phyloP scores from a whole-genome alignment of 2,329 filamentous ascomycete genomes.

The Calonectria hawksworthii region DNA sequence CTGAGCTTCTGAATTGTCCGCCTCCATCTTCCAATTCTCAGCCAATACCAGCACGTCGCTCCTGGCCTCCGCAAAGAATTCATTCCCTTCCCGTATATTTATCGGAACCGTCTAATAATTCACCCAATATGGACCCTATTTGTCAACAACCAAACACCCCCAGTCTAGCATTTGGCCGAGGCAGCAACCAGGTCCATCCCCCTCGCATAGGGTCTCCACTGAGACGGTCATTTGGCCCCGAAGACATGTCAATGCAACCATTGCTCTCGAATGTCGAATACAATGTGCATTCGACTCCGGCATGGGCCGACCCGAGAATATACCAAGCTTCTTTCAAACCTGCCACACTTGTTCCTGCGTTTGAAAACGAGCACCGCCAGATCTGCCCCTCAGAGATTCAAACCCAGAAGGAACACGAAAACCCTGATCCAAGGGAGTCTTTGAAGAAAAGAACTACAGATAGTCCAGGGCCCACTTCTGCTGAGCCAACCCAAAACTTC shows the following conservation, averaged over 20 bases:
- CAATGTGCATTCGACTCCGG: not conserved
- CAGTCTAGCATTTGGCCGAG: constrained; percentile 34
- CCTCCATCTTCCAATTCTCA: not conserved
- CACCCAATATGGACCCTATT: constrained; percentile 2
- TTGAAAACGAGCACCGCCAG: not conserved
- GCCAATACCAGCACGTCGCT: not conserved
- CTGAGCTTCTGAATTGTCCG: constrained; percentile 32
- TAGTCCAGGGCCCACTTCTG: not conserved
- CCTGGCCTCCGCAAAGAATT: constrained; percentile 27
- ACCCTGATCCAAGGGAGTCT: no score
- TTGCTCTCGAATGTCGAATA: not conserved
- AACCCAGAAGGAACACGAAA: no score
- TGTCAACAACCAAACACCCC: constrained; percentile 43
- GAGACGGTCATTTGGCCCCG: constrained; percentile 33
- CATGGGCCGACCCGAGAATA: not conserved
- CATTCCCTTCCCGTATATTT: constrained; percentile 27
- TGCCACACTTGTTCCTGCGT: not conserved
- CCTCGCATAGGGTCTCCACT: constrained; percentile 48
- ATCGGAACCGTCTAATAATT: not conserved
- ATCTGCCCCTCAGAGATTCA: not conserved
- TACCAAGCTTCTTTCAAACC: not conserved
- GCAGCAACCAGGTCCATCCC: constrained; percentile 29
- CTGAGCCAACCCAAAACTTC: constrained; percentile 31
- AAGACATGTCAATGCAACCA: not conserved
- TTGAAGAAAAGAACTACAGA: not conserved